Evolutionary conservation across 2,329 filamentous ascomycete species (phyloP), one percentile per base, ranked within the genome.

Genomic region (Dendryphion nanum): DNA sequence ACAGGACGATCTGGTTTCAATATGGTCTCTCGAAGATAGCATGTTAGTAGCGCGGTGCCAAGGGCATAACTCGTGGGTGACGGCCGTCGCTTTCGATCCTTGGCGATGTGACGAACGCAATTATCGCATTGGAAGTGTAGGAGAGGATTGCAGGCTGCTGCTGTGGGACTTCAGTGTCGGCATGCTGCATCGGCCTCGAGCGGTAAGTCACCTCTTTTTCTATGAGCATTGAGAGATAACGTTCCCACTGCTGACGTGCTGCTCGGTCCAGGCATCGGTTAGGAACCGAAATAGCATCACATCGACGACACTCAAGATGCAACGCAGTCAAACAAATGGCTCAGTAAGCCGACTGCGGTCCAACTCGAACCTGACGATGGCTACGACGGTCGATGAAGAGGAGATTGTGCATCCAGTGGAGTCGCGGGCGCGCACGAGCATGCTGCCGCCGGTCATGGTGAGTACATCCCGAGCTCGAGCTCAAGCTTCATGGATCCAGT

Each of bases 141-240:
- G 91, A 12, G 91, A 97, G 61, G 93, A 98, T 63, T 88, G 90
- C 54, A 78, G 89, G 40, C 72, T 98, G 14, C 80, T 95, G 42
- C 73, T 98, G 10, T 98, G 93, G 93, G 93, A 98, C 70, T 98
- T 98, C 63, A 95, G 85, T 50, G 89, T 95, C 29, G 89, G 89
- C 53, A 97, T 97, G 91, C 75, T 98, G 54, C 87, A 94, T 66
- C 79, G 90, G 43, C 91, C 93, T 15, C 91, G 91, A 69, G 84
- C 81, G 51, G 86, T 89, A 71, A 59, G 85, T 78, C 12, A n/a
- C 4, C 23, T 4, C 16, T 21, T 29, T 42, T 38, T 8, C 18
- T 14, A n/a, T 21, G n/a, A n/a, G n/a, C n/a, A n/a, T n/a, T n/a
- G n/a, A n/a, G n/a, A n/a, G n/a, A n/a, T n/a, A n/a, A n/a, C n/a